phyloP scores from a whole-genome alignment of 176 grass and related monocot genomes.

The Thinopyrum elongatum region DNA sequence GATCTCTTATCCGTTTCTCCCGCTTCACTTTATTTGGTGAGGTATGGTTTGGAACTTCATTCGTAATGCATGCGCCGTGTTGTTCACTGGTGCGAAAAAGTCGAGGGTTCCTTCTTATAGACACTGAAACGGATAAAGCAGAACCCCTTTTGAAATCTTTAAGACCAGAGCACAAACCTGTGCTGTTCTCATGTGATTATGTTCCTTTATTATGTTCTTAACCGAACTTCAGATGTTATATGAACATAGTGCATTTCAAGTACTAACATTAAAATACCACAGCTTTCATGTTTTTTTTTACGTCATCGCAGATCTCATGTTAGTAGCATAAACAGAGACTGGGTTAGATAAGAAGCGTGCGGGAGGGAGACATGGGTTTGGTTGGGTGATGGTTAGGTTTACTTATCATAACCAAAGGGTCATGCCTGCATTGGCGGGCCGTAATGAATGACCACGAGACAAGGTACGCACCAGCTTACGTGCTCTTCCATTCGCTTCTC shows the following conservation, averaged over 20 bases:
- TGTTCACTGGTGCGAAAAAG: not conserved
- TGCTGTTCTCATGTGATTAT: not conserved
- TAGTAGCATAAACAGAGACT: not conserved
- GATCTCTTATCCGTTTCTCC: not conserved
- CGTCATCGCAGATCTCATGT: too few relatives aligned
- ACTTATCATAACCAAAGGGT: slow-evolving; percentile 9
- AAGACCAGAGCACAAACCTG: not conserved
- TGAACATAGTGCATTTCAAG: too few relatives aligned
- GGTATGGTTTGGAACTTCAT: not conserved
- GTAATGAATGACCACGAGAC: slow-evolving; percentile 1
- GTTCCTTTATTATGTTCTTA: not conserved
- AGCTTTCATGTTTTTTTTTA: too few relatives aligned
- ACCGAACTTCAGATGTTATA: too few relatives aligned
- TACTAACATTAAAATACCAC: too few relatives aligned
- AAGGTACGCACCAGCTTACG: not conserved
- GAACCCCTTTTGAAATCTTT: not conserved
- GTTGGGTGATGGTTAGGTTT: slow-evolving; percentile 25
- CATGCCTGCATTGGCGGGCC: slow-evolving; percentile 5
- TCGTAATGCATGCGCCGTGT: not conserved
- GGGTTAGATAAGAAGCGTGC: slow-evolving; percentile 28
- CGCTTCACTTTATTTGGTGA: not conserved
- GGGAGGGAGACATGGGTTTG: not conserved
- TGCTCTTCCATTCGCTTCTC: not conserved
- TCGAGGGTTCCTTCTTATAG: not conserved
- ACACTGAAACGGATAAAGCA: slow-evolving; percentile 20